A percentile compares a stretch with the other conserved stretches of the same genome.
phyloP scores from a whole-genome alignment of 2,329 filamentous ascomycete species.

The Paraphaeosphaeria minitans region DNA sequence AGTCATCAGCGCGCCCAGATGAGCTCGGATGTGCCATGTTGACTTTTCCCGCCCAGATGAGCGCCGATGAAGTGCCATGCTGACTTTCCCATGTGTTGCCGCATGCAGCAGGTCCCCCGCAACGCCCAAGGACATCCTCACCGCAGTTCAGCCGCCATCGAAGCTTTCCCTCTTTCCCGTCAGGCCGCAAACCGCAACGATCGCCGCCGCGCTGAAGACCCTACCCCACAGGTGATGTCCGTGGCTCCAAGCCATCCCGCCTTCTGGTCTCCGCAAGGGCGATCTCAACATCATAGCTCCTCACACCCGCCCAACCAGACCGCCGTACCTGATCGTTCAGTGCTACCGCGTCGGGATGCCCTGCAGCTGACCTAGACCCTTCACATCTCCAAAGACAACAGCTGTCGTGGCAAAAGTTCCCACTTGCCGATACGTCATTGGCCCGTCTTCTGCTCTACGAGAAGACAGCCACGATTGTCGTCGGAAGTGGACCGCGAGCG shows the following conservation, averaged over 20 bases:
- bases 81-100: slow-evolving; percentile 7
- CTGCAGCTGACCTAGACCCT: slow-evolving; percentile 22
- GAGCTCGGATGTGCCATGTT: neutral
- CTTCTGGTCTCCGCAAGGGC: slow-evolving; percentile 23
- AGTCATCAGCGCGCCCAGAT: too few relatives aligned
- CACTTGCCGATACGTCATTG: slow-evolving; percentile 29
- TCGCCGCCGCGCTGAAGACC: slow-evolving; percentile 10
- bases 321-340: slow-evolving; percentile 36
- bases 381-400: slow-evolving; percentile 15
- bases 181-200: slow-evolving; percentile 11
- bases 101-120: slow-evolving; percentile 12
- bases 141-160: slow-evolving; percentile 9
- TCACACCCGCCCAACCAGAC: slow-evolving; percentile 31
- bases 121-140: slow-evolving; percentile 10
- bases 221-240: slow-evolving; percentile 15
- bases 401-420: slow-evolving; percentile 3
- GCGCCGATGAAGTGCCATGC: neutral
- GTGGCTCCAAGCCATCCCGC: slow-evolving; percentile 30
- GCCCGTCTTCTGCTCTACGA: slow-evolving; percentile 5
- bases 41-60: slow-evolving; percentile 1
- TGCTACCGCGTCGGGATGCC: slow-evolving; percentile 17
- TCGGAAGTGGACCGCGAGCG: slow-evolving; percentile 5
- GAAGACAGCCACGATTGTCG: slow-evolving; percentile 27
- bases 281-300: slow-evolving; percentile 35
- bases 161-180: slow-evolving; percentile 15